phyloP scores from a whole-genome alignment of 768 basidiomycete genomes.

The Suillus fuscotomentosus region DNA sequence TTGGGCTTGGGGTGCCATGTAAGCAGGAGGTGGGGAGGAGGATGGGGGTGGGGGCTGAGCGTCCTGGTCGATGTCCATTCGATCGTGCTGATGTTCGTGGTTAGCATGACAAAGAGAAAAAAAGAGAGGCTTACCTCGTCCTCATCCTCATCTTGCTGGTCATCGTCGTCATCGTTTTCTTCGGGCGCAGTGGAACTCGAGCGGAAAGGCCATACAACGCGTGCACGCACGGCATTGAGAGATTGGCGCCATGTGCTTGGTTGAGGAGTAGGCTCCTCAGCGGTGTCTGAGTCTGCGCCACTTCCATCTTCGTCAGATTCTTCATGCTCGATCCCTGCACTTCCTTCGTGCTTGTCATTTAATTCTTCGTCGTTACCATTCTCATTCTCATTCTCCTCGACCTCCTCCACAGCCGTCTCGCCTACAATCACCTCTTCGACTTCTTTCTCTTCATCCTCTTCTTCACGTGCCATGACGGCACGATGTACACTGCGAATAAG shows the following conservation, averaged over 20 bases:
- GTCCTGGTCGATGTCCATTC: slow-evolving; percentile 4
- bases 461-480: slow-evolving; percentile 49
- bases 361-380: slow-evolving; percentile 22
- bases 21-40: background rate
- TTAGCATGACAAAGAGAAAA: background rate
- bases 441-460: slow-evolving; percentile 49
- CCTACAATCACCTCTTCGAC: slow-evolving; percentile 51
- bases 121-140: slow-evolving; percentile 11
- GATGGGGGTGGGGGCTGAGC: slow-evolving; percentile 1
- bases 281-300: slow-evolving; percentile 11
- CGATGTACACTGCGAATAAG: slow-evolving; percentile 70
- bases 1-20: background rate
- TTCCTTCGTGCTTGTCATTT: slow-evolving; percentile 10
- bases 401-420: slow-evolving; percentile 38
- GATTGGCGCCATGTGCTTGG: slow-evolving; percentile 31
- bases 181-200: slow-evolving; percentile 23
- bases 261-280: slow-evolving; percentile 7
- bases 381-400: slow-evolving; percentile 31
- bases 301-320: slow-evolving; percentile 12
- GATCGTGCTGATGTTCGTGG: background rate
- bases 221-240: slow-evolving; percentile 30
- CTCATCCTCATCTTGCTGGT: slow-evolving; percentile 21
- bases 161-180: slow-evolving; percentile 15
- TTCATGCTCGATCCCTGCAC: slow-evolving; percentile 10
- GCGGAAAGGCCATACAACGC: slow-evolving; percentile 28